Evolutionary conservation across 2,329 filamentous ascomycete species (phyloP).

Genomic region (Fusarium sp.): DNA sequence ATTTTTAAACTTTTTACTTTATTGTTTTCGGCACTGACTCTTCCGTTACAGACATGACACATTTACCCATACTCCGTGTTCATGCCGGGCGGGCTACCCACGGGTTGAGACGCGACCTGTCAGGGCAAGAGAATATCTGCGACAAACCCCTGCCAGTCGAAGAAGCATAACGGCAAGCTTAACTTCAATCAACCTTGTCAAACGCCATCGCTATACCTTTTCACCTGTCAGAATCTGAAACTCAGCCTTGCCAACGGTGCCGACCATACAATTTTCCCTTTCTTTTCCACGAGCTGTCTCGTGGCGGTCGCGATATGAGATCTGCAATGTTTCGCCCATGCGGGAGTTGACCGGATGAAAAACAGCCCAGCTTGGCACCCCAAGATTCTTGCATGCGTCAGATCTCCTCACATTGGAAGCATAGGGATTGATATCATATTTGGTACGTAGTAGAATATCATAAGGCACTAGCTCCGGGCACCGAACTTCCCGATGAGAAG

Average conservation of each 20-base stretch:
- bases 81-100: slow-evolving; percentile 18
- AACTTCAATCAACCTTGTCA: background rate
- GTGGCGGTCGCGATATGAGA: background rate
- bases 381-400: background rate
- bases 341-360: slow-evolving; percentile 11
- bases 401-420: background rate
- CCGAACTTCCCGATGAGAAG: slow-evolving; percentile 29
- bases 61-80: slow-evolving; percentile 2
- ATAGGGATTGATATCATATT: background rate
- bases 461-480: slow-evolving; percentile 19
- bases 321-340: slow-evolving; percentile 20
- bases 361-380: slow-evolving; percentile 22
- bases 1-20: background rate
- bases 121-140: background rate
- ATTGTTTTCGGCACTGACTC: background rate
- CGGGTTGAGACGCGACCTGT: slow-evolving; percentile 15
- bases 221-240: background rate
- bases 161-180: slow-evolving; percentile 34
- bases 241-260: background rate
- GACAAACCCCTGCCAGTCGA: slow-evolving; percentile 21
- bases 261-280: background rate
- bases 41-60: slow-evolving; percentile 28
- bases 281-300: background rate
- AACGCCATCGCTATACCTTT: background rate
- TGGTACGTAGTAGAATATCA: background rate